Evolutionary conservation across 31 red algal species (phyloP), one percentile per base, ranked within the genome.

Genomic region (Odonthalia washingtoniensis): DNA sequence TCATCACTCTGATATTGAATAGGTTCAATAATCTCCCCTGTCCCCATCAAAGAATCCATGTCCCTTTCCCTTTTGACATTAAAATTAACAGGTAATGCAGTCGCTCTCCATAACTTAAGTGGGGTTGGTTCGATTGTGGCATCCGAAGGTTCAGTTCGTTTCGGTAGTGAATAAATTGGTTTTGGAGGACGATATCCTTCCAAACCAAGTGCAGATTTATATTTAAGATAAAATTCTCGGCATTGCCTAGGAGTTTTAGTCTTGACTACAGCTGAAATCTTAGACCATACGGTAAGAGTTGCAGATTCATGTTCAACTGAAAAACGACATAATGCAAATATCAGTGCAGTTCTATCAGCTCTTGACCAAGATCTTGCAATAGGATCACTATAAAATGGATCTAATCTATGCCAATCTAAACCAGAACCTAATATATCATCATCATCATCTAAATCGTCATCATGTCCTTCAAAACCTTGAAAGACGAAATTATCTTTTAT

Each of bases 401-500:
- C 80, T 31, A 46, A 43, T 32, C 70, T 27, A 44, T 77, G 70
- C 41, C 65, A 57, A 38, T 70, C 49, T 37, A 70, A 68, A 43
- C 57, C 43, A 85, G 41, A 27, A 30, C 35, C 65, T 34, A 41
- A 42, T 80, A 37, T 53, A 57, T 69, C 73, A 46, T 38, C 70
- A 4, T 63, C 57, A 64, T 80, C 39, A n/a, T 70, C 77, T 65
- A 40, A 37, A 37, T 75, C 70, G 57, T 74, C 60, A 33, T 91
- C 88, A 32, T 78, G 69, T 31, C 40, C 60, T 4, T 52, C 16
- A 34, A 49, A 65, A 60, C 69, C 57, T 31, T 86, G 45, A 72
- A 82, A 75, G 18, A 87, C 82, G 49, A 93, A 93, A 75, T 93
- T 93, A 77, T 93, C 83, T 46, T 82, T 86, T 28, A 93, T 93